These are phyloP conservation scores for Calonectria ilicicola DNA, from an alignment of 2,329 filamentous ascomycete genomes.

Conservation along the genomic window DNA sequence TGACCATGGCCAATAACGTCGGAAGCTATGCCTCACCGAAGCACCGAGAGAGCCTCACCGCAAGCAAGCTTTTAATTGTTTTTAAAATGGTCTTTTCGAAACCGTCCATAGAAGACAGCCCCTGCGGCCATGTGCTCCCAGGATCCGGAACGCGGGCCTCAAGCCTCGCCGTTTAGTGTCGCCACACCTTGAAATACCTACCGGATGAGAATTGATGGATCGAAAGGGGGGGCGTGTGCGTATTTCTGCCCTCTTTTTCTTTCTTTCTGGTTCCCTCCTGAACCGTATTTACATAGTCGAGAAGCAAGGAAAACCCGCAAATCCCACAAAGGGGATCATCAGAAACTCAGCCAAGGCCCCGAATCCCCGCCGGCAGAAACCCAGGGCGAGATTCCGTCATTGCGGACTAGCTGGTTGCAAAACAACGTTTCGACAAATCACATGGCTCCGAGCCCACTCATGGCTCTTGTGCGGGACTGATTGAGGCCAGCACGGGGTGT, in stretches of 20 bases:
- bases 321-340: background rate
- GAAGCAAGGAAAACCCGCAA: background rate
- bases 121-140: conserved; percentile 37
- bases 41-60: conserved; percentile 25
- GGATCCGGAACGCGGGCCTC: conserved; percentile 21
- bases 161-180: conserved; percentile 24
- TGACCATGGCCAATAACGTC: conserved; percentile 8
- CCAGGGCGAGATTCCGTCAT: conserved; percentile 7
- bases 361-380: background rate
- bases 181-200: conserved; percentile 14
- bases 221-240: background rate
- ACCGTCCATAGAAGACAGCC: conserved; percentile 34
- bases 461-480: conserved; percentile 17
- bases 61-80: conserved; percentile 10
- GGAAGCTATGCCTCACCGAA: conserved; percentile 7
- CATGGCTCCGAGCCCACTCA: conserved; percentile 29
- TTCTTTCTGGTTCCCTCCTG: background rate
- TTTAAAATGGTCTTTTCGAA: conserved; percentile 20
- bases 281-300: background rate
- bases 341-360: background rate
- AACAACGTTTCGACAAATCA: conserved; percentile 34
- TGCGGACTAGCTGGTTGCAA: background rate
- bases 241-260: background rate
- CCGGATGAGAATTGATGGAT: background rate
- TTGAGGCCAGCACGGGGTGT: conserved; percentile 10